A percentile compares a stretch with the other conserved stretches of the same genome.
Conservation (phyloP, 208 protist genomes). For the Leishmania major region DNA sequence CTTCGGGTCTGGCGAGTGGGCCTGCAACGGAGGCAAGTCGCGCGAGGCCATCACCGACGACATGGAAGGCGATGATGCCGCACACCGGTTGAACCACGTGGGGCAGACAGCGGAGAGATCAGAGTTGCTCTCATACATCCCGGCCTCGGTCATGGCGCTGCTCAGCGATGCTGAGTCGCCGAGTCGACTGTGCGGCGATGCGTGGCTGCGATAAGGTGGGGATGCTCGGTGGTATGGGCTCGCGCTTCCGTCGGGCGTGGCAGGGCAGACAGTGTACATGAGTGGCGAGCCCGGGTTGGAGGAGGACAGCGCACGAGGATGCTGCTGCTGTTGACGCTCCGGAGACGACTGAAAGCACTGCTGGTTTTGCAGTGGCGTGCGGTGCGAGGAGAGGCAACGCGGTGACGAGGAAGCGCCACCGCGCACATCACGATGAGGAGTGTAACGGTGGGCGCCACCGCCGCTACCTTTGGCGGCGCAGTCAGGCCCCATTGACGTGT, state of each 20-base stretch:
- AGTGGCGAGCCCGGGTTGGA: neutral
- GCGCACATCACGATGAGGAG: constrained; percentile 4
- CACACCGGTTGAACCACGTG: neutral
- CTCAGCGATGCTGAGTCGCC: neutral
- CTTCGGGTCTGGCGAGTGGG: constrained; percentile 7
- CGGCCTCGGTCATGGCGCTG: constrained; percentile 8
- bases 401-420: neutral
- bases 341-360: neutral
- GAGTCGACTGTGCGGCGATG: constrained; percentile 1
- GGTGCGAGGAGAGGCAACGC: constrained; percentile 1
- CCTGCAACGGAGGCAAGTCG: neutral
- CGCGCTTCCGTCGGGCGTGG: neutral
- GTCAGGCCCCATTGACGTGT: neutral
- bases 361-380: neutral
- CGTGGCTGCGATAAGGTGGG: neutral
- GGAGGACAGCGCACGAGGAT: neutral
- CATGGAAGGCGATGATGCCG: neutral
- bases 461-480: neutral
- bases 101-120: neutral
- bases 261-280: constrained; percentile 2
- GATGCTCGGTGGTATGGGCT: neutral
- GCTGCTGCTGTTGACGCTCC: neutral
- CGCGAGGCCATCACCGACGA: neutral
- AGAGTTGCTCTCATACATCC: neutral
- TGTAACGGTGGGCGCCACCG: neutral